phyloP scores from a whole-genome alignment of 2,329 filamentous ascomycete genomes.

The Nigrospora sphaerica region DNA sequence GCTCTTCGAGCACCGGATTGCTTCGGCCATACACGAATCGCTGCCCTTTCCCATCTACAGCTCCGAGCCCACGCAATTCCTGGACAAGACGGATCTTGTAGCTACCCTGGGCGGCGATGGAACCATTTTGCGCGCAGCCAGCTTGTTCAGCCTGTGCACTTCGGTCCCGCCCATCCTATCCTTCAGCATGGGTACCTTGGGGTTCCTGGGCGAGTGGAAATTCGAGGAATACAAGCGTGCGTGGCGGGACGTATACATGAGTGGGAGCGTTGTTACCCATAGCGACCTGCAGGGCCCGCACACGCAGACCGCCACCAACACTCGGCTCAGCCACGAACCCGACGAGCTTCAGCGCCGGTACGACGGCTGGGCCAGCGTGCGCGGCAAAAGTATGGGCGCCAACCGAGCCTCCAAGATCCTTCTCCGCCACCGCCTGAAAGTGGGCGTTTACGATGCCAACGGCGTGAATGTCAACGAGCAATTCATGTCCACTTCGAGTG shows the following conservation, averaged over 20 bases:
- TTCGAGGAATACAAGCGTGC: conserved; percentile 89
- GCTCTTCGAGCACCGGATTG: conserved; percentile 73
- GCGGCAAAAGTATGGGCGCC: conserved; percentile 74
- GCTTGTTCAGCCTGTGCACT: conserved; percentile 73
- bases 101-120: conserved; percentile 91
- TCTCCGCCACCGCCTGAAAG: conserved; percentile 77
- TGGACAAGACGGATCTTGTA: conserved; percentile 79
- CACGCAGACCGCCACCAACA: conserved; percentile 27
- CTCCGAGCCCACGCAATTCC: conserved; percentile 42
- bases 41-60: conserved; percentile 71
- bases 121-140: conserved; percentile 79
- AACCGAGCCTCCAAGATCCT: conserved; percentile 72
- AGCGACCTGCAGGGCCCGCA: conserved; percentile 34
- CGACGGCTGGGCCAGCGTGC: conserved; percentile 61
- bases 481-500: conserved; percentile 39
- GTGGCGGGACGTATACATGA: conserved; percentile 89
- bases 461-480: conserved; percentile 53
- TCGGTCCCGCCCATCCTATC: conserved; percentile 85
- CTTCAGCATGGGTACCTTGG: conserved; percentile 94
- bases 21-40: conserved; percentile 60
- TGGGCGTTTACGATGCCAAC: conserved; percentile 70
- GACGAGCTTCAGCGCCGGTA: conserved; percentile 8
- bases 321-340: conserved; percentile 16
- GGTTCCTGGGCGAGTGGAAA: conserved; percentile 95
- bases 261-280: conserved; percentile 45